Evolutionary conservation across 495 filamentous ascomycete species (phyloP).

Genomic region (Polyplosphaeria fusca): DNA sequence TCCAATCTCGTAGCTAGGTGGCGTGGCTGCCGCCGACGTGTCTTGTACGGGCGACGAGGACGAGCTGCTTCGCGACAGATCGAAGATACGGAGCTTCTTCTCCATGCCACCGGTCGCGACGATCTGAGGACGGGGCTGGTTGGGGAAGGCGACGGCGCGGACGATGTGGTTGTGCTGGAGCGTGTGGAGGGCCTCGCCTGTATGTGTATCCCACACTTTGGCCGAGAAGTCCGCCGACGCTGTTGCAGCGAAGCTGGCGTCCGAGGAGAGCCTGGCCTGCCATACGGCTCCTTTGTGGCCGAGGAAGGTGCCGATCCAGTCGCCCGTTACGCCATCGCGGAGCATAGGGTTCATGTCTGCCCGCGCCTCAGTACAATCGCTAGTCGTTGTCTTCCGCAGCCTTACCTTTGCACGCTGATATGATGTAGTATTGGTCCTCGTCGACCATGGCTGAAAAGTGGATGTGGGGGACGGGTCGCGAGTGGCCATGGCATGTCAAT

Average conservation of each 20-base stretch:
- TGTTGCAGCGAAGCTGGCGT: constrained; percentile 84
- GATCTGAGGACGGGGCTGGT: constrained; percentile 65
- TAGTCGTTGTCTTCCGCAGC: background rate
- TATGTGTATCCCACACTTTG: constrained; percentile 97
- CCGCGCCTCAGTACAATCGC: background rate
- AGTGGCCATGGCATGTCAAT: constrained; percentile 95
- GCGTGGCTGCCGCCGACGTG: constrained; percentile 15
- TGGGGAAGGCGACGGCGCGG: constrained; percentile 84
- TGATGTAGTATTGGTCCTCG: constrained; percentile 85
- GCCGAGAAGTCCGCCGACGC: constrained; percentile 95
- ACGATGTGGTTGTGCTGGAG: constrained; percentile 93
- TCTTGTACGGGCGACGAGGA: constrained; percentile 42
- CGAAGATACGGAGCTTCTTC: constrained; percentile 94
- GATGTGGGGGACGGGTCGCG: constrained; percentile 90
- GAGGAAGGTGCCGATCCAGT: constrained; percentile 97
- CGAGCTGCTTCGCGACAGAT: constrained; percentile 57
- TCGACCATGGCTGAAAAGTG: constrained; percentile 86
- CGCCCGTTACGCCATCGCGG: constrained; percentile 90
- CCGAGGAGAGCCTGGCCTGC: constrained; percentile 85
- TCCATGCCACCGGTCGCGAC: constrained; percentile 92
- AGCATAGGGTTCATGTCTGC: constrained; percentile 97
- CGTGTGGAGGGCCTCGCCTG: constrained; percentile 83
- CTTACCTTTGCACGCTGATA: constrained; percentile 96
- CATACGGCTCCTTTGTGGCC: constrained; percentile 98
- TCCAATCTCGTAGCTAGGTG: constrained; percentile 71